Percentiles rank a stretch among this genome's conserved stretches.
These are phyloP conservation scores for Trichosporon ovoides DNA, from an alignment of 1,284 basidiomycete species.

Conservation along the genomic window DNA sequence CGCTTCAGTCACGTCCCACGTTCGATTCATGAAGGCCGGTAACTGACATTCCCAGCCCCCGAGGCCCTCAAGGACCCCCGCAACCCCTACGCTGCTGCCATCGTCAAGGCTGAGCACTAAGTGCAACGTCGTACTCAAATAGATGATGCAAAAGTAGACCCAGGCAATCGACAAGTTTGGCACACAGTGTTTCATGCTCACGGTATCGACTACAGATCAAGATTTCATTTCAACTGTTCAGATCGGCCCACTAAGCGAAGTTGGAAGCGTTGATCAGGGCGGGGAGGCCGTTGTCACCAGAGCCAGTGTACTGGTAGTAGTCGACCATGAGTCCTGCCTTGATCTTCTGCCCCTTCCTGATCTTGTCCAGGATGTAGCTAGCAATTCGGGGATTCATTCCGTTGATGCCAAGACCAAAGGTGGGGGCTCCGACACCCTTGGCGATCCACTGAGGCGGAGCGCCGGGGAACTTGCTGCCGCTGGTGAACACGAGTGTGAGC, in stretches of 20 bases:
- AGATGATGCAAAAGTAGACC: constrained; percentile 17
- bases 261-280: constrained; percentile 13
- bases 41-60: constrained; percentile 25
- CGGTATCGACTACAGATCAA: background rate
- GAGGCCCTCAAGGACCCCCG: constrained; percentile 35
- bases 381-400: constrained; percentile 72
- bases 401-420: constrained; percentile 65
- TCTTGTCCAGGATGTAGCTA: constrained; percentile 60
- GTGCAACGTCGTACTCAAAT: background rate
- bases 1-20: background rate
- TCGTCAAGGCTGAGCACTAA: constrained; percentile 21
- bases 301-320: constrained; percentile 35
- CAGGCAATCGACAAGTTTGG: background rate
- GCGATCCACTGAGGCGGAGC: constrained; percentile 68
- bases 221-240: background rate
- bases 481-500: constrained; percentile 68
- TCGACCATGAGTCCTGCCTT: constrained; percentile 37
- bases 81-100: constrained; percentile 30
- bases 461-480: constrained; percentile 72
- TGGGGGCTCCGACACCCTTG: constrained; percentile 72
- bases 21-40: background rate
- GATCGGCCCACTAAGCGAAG: constrained; percentile 1
- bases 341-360: constrained; percentile 23
- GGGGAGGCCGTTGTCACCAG: constrained; percentile 10
- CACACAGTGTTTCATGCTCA: background rate